Evolutionary conservation across 2,329 filamentous ascomycete species (phyloP).

Genomic region (Alternaria brassicae): DNA sequence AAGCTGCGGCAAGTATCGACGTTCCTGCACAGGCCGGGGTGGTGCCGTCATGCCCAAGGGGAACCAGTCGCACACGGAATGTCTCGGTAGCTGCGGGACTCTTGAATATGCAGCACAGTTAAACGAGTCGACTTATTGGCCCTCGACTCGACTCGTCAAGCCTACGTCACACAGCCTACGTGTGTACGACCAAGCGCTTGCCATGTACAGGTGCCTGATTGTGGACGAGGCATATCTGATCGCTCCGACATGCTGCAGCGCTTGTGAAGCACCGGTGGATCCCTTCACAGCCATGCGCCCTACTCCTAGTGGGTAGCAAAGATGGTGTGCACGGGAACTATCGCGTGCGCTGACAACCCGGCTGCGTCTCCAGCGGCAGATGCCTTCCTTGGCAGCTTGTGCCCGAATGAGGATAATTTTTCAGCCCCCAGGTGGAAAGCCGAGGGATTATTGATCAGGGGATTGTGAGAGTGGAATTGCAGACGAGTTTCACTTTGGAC

Average conservation of each 20-base stretch:
- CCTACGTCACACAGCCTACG: slow-evolving; percentile 23
- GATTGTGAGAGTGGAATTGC: neutral
- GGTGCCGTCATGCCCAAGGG: slow-evolving; percentile 10
- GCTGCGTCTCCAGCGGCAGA: neutral
- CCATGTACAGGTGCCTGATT: slow-evolving; percentile 15
- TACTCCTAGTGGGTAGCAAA: slow-evolving; percentile 12
- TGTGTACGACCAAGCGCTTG: neutral
- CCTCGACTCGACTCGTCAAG: slow-evolving; percentile 6
- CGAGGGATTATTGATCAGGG: neutral
- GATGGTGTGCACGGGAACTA: slow-evolving; percentile 18
- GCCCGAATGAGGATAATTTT: neutral
- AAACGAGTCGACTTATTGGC: slow-evolving; percentile 11
- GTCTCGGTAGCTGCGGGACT: slow-evolving; percentile 21
- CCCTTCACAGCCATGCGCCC: slow-evolving; percentile 7
- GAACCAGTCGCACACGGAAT: slow-evolving; percentile 27
- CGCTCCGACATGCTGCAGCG: slow-evolving; percentile 7
- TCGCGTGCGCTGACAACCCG: slow-evolving; percentile 4
- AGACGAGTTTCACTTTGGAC: slow-evolving; percentile 17
- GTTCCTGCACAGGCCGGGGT: slow-evolving; percentile 13
- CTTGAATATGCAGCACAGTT: slow-evolving; percentile 9
- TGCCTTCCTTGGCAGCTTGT: neutral
- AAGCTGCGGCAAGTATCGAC: slow-evolving; percentile 4
- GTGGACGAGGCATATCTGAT: slow-evolving; percentile 9
- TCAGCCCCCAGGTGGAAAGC: neutral
- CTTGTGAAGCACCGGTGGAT: slow-evolving; percentile 3